Conservation (phyloP, 1,139 yeast genomes). For the Pichia sp. region DNA sequence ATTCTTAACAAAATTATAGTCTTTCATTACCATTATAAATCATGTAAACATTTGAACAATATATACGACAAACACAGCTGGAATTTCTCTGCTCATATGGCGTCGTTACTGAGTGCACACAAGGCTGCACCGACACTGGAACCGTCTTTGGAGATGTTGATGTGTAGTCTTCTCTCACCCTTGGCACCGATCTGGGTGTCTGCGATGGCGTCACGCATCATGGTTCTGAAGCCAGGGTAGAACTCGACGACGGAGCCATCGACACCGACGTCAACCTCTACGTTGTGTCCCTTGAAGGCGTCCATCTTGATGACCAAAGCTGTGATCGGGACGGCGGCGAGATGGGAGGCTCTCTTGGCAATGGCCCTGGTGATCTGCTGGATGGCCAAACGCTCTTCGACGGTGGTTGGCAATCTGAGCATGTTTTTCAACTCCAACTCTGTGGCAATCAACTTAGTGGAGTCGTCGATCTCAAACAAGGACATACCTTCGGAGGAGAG, state of each 20-base stretch:
- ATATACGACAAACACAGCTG: background rate
- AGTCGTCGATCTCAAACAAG: constrained; percentile 74
- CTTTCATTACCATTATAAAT: background rate
- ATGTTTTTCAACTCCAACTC: constrained; percentile 59
- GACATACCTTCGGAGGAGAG: constrained; percentile 81
- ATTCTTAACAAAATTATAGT: no score
- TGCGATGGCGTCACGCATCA: constrained; percentile 70
- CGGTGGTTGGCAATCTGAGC: constrained; percentile 61
- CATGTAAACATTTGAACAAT: background rate
- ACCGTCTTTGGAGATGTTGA: constrained; percentile 87
- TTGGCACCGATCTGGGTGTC: constrained; percentile 67
- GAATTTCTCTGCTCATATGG: background rate
- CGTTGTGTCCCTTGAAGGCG: constrained; percentile 49
- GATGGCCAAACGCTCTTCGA: constrained; percentile 65
- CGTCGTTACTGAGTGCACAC: constrained; percentile 51
- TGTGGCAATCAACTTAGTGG: constrained; percentile 63
- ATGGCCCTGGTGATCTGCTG: constrained; percentile 73
- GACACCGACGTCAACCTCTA: constrained; percentile 81
- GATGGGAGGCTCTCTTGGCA: constrained; percentile 76
- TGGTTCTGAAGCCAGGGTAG: constrained; percentile 80
- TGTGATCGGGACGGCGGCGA: constrained; percentile 85
- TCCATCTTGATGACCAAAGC: constrained; percentile 61
- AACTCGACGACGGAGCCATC: constrained; percentile 92
- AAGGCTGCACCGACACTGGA: constrained; percentile 96
- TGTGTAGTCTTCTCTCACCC: constrained; percentile 61